Percentiles rank a stretch among this genome's conserved stretches.
Conservation (phyloP, 768 basidiomycete species). For the Rhodotorula paludigena region DNA sequence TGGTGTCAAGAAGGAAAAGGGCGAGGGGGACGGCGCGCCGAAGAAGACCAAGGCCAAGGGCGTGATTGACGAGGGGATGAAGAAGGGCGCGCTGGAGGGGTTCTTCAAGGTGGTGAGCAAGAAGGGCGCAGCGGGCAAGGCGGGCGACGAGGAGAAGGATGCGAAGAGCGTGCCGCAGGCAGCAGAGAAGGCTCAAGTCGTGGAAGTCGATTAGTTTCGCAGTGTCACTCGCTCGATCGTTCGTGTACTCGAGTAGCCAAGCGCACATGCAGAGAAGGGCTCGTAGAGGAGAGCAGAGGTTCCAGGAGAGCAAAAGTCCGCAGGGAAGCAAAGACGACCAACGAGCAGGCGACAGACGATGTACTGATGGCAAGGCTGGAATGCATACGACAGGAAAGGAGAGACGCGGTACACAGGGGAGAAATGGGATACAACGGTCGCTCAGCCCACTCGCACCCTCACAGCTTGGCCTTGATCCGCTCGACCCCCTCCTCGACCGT, state of each 20-base stretch:
- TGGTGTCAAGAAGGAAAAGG: slow-evolving; percentile 22
- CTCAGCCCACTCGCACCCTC: too few relatives aligned
- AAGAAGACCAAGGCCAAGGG: neutral
- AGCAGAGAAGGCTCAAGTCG: neutral
- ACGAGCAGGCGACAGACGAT: too few relatives aligned
- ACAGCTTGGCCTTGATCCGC: slow-evolving; percentile 15
- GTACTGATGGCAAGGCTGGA: too few relatives aligned
- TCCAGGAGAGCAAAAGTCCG: too few relatives aligned
- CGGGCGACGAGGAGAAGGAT: neutral
- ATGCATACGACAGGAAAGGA: neutral
- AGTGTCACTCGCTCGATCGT: neutral
- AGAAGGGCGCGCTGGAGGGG: slow-evolving; percentile 26
- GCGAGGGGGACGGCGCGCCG: neutral
- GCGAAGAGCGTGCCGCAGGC: neutral
- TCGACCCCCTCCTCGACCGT: neutral
- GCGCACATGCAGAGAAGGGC: too few relatives aligned
- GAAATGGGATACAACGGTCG: neutral
- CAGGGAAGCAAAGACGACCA: neutral
- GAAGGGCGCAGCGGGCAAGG: neutral
- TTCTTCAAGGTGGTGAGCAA: slow-evolving; percentile 20
- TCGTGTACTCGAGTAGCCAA: neutral
- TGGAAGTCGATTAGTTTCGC: neutral
- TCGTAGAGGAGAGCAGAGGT: too few relatives aligned
- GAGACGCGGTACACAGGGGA: neutral
- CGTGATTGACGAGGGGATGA: slow-evolving; percentile 20